Base-by-base conservation (phyloP, 108 stramenopile genomes). In the Fragilariopsis cylindrus region DNA sequence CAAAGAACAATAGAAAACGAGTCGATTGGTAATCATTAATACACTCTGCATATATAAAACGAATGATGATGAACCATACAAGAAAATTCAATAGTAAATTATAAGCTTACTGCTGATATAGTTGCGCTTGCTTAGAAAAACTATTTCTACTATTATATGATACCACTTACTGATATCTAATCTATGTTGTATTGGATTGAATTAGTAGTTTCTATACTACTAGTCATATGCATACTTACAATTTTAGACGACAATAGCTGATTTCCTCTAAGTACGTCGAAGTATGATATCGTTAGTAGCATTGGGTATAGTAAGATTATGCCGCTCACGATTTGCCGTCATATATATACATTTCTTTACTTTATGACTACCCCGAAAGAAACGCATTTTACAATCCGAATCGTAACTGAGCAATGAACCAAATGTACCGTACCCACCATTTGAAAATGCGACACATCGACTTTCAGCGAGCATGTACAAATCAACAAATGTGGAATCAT, bases 401-500 rank as follows among this genome's bases (percentile, higher is more conserved):
- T 82, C 73, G 69, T 71, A 70, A 47, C 73, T 73, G 47, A 82
- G 16, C 69, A 77, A 21, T 4, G 57, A 56, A 5, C 76, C 82
- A 55, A 73, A 82, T 12, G 48, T 13, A 41, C 76, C 82, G 73
- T 78, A 82, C 6, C 82, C 82, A 21, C 82, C 82, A 46, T 75
- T 74, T 57, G 57, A 67, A 41, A 50, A 78, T 7, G 82, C 65
- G 0, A 82, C 73, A 69, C 82, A 82, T 7, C 69, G 58, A 43
- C 72, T 60, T 53, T 73, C 49, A 19, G 65, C 82, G 44, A 82
- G 45, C 57, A 82, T 48, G 69, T 76, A 82, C 48, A 82, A 43
- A 63, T 82, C 82, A 39, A 82, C 21, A 53, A 82, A 82, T 41
- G 76, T 82, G 0, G 68, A 53, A 67, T 82, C 78, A 62, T 75